Percentiles rank a stretch among this genome's conserved stretches.
Evolutionary conservation across 129 eudicot genomes (phyloP).

Genomic region (Tagetes erecta): DNA sequence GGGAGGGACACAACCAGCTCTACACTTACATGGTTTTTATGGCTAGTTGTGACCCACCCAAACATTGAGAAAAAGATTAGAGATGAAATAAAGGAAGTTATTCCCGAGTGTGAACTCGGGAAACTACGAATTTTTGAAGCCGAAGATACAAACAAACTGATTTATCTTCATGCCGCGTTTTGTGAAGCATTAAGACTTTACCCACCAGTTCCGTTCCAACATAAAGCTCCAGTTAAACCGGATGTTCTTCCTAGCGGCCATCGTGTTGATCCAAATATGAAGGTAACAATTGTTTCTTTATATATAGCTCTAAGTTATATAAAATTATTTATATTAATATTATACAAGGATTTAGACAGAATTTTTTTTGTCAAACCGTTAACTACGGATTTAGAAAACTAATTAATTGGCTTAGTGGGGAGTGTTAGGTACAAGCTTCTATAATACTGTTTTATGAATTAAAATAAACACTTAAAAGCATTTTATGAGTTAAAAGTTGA

Average conservation of each 20-base stretch:
- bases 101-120: slow-evolving; percentile 19
- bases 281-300: slow-evolving; percentile 17
- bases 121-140: slow-evolving; percentile 36
- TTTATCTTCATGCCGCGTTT: slow-evolving; percentile 65
- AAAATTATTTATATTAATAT: no score
- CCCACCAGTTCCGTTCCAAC: slow-evolving; percentile 87
- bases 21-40: slow-evolving; percentile 70
- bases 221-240: slow-evolving; percentile 54
- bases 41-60: slow-evolving; percentile 73
- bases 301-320: no score
- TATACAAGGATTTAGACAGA: no score
- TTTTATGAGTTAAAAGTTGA: no score
- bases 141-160: slow-evolving; percentile 44
- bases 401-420: no score
- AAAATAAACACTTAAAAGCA: no score
- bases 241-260: slow-evolving; percentile 82
- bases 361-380: no score
- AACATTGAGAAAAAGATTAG: slow-evolving; percentile 44
- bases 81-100: slow-evolving; percentile 44
- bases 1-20: slow-evolving; percentile 83
- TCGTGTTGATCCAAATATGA: slow-evolving; percentile 59
- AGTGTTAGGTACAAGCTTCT: no score
- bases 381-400: no score
- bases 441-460: no score
- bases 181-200: slow-evolving; percentile 75